These are phyloP conservation scores for Patellaria atrata DNA, from an alignment of 495 filamentous ascomycete genomes.

Conservation along the genomic window DNA sequence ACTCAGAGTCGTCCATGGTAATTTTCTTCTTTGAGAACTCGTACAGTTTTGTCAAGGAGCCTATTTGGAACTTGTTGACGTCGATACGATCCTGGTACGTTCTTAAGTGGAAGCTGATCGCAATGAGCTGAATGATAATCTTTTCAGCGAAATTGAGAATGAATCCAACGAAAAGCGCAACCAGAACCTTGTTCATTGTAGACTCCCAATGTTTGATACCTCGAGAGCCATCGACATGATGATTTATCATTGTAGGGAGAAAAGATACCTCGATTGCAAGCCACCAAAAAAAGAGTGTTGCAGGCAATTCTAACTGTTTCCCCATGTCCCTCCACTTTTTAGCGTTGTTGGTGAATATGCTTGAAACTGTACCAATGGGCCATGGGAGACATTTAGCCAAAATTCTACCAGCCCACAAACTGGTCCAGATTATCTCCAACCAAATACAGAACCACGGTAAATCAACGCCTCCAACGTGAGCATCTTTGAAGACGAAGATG, in stretches of 20 bases:
- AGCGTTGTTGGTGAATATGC: constrained; percentile 68
- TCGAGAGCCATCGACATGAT: constrained; percentile 48
- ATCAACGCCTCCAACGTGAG: constrained; percentile 60
- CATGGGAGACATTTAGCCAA: constrained; percentile 60
- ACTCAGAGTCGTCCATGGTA: constrained; percentile 55
- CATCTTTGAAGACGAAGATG: constrained; percentile 44
- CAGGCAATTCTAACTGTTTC: constrained; percentile 70
- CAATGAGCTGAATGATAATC: constrained; percentile 89
- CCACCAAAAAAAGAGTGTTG: constrained; percentile 86
- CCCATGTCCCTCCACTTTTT: constrained; percentile 94
- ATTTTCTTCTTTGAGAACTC: constrained; percentile 62
- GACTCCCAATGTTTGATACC: constrained; percentile 51
- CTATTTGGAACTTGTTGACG: constrained; percentile 80
- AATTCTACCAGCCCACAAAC: constrained; percentile 73
- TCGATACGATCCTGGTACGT: constrained; percentile 90
- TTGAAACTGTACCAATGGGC: constrained; percentile 49
- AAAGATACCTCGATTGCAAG: constrained; percentile 66
- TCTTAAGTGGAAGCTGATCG: constrained; percentile 78
- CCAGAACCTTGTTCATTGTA: constrained; percentile 74
- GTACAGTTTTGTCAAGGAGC: constrained; percentile 68
- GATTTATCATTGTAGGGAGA: constrained; percentile 56
- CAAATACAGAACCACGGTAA: constrained; percentile 89
- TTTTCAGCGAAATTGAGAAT: constrained; percentile 81
- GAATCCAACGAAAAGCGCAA: constrained; percentile 64
- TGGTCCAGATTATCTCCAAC: constrained; percentile 87